These are phyloP conservation scores for Talaromyces stipitatus DNA, from an alignment of 495 filamentous ascomycete genomes.

Conservation along the genomic window DNA sequence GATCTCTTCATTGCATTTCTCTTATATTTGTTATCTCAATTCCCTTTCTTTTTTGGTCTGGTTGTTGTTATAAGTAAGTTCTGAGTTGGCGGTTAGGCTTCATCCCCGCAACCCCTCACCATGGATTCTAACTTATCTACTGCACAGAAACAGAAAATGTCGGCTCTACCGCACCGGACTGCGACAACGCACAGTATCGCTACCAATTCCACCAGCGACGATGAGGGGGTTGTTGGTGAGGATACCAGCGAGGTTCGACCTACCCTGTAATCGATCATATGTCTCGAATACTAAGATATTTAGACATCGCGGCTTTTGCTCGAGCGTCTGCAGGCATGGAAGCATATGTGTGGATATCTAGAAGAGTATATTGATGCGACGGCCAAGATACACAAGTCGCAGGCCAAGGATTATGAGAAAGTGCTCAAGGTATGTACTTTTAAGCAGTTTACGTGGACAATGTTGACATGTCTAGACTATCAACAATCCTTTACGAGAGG, in stretches of 20 bases:
- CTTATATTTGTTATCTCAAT: not conserved
- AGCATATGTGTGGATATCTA: slow-evolving; percentile 83
- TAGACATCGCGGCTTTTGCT: slow-evolving; percentile 70
- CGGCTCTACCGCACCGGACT: slow-evolving; percentile 48
- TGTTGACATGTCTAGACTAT: slow-evolving; percentile 52
- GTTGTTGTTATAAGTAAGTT: not conserved
- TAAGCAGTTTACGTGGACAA: not conserved
- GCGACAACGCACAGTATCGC: slow-evolving; percentile 40
- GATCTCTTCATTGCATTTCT: not conserved
- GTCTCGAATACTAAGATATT: not conserved
- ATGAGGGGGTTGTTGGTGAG: slow-evolving; percentile 65
- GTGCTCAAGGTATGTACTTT: slow-evolving; percentile 64
- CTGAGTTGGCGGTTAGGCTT: not conserved
- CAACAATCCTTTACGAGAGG: slow-evolving; percentile 74
- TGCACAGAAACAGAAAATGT: slow-evolving; percentile 15
- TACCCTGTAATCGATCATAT: slow-evolving; percentile 9
- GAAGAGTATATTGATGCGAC: slow-evolving; percentile 80
- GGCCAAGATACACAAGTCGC: slow-evolving; percentile 73
- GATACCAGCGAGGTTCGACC: slow-evolving; percentile 69
- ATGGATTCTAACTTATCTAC: not conserved
- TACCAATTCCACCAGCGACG: slow-evolving; percentile 37
- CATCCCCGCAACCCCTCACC: not conserved
- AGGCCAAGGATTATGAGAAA: slow-evolving; percentile 93
- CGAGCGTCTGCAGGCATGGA: slow-evolving; percentile 87
- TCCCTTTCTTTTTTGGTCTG: not conserved